phyloP scores from a whole-genome alignment of 2,329 filamentous ascomycete species.

The Diplodia mutila region DNA sequence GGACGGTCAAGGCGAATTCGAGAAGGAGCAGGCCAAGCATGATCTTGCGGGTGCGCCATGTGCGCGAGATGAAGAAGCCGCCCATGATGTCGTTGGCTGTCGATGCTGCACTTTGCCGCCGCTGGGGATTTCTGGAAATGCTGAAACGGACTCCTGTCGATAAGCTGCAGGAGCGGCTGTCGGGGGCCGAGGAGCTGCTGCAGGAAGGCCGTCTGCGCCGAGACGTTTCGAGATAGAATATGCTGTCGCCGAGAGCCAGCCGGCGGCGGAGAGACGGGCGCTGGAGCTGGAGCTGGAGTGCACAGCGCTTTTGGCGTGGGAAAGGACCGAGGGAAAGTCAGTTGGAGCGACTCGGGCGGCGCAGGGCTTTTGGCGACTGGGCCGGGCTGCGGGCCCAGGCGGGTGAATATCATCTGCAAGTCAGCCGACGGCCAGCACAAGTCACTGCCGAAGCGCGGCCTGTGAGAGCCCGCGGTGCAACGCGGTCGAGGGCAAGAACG shows the following conservation, averaged over 20 bases:
- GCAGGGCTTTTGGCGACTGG: slow-evolving; percentile 19
- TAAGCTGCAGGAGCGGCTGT: slow-evolving; percentile 8
- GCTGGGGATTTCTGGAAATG: background rate
- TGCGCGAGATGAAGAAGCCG: slow-evolving; percentile 56
- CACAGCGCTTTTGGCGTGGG: background rate
- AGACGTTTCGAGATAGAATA: background rate
- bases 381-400: background rate
- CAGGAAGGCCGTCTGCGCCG: background rate
- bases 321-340: background rate
- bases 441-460: slow-evolving; percentile 17
- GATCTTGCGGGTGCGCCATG: slow-evolving; percentile 58
- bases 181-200: background rate
- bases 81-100: slow-evolving; percentile 26
- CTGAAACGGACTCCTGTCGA: slow-evolving; percentile 19
- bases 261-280: background rate
- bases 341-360: slow-evolving; percentile 4
- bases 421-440: slow-evolving; percentile 21
- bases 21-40: slow-evolving; percentile 63
- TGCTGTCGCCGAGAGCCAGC: slow-evolving; percentile 12
- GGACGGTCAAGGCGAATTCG: slow-evolving; percentile 68
- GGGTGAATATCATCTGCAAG: slow-evolving; percentile 16
- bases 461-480: slow-evolving; percentile 17
- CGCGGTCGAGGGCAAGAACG: slow-evolving; percentile 14
- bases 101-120: slow-evolving; percentile 14
- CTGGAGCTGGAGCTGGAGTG: slow-evolving; percentile 3